phyloP scores from a whole-genome alignment of 768 basidiomycete genomes.

The Austroboletus eburneus region DNA sequence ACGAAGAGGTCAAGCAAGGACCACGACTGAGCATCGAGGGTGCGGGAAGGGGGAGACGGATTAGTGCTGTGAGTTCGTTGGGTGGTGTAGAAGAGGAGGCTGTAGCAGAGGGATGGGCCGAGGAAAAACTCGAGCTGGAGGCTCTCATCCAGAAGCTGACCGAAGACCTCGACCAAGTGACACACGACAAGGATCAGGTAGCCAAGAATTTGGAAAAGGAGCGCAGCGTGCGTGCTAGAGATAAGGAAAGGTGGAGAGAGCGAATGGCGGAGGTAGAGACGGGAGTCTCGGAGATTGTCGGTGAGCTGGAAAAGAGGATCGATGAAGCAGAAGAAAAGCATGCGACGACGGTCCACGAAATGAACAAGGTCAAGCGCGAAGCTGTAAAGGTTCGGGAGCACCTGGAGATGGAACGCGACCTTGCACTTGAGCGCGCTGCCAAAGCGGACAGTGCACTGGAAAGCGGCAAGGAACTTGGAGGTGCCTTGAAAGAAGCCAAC shows the following conservation, averaged over 20 bases:
- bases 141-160: constrained; percentile 39
- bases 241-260: constrained; percentile 68
- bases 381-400: constrained; percentile 42
- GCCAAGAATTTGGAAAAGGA: constrained; percentile 51
- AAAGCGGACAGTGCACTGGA: constrained; percentile 65
- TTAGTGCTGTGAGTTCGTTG: constrained; percentile 50
- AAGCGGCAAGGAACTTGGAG: constrained; percentile 63
- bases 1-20: constrained; percentile 45
- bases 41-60: constrained; percentile 39
- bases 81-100: constrained; percentile 64
- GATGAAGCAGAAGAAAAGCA: constrained; percentile 48
- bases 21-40: constrained; percentile 25
- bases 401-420: constrained; percentile 49
- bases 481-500: constrained; percentile 63
- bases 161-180: constrained; percentile 36
- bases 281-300: constrained; percentile 63
- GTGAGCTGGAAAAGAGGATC: constrained; percentile 56
- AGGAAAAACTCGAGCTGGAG: constrained; percentile 59
- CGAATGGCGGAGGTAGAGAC: constrained; percentile 69
- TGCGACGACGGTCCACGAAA: constrained; percentile 37
- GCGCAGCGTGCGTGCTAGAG: constrained; percentile 51
- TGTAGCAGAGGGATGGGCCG: constrained; percentile 62
- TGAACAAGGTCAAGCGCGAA: constrained; percentile 41
- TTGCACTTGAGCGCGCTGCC: constrained; percentile 53
- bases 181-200: constrained; percentile 43